Evolutionary conservation across 352 stramenopile genomes (phyloP), one percentile per base, ranked within the genome.

Genomic region (Detonula confervacea): DNA sequence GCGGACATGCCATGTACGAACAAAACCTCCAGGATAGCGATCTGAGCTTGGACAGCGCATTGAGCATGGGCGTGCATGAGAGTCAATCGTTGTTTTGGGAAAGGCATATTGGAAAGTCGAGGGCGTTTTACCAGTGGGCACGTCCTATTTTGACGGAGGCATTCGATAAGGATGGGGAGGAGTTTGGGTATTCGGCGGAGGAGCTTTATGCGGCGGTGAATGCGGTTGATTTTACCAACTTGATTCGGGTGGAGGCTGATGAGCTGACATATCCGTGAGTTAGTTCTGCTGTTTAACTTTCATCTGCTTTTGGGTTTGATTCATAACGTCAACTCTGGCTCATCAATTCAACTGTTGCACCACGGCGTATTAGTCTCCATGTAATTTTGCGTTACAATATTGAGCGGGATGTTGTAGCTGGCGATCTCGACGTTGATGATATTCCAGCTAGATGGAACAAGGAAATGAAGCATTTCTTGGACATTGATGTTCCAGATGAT

Each of bases 241-340:
- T 91, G 20, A 95, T 95, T 75, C 63, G 91, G 8, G 90, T 95
- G n/a, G 91, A 95, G 47, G 89, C 91, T 0, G 91, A 95, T 83
- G 91, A 95, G 83, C 68, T 95, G 30, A 90, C 79, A 0, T 95
- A 95, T 69, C 88, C 90, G 6, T 74, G n/a, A n/a, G n/a, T n/a
- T n/a, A n/a, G n/a, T n/a, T n/a, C n/a, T n/a, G n/a, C n/a, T n/a
- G n/a, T n/a, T n/a, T n/a, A n/a, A n/a, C n/a, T n/a, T n/a, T n/a
- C n/a, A n/a, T n/a, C n/a, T n/a, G n/a, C n/a, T n/a, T n/a, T n/a
- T n/a, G n/a, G n/a, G n/a, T n/a, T n/a, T n/a, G n/a, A n/a, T n/a
- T n/a, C n/a, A n/a, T n/a, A n/a, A n/a, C n/a, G n/a, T n/a, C n/a
- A n/a, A n/a, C n/a, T n/a, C n/a, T n/a, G n/a, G n/a, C n/a, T n/a